Evolutionary conservation across 2,329 filamentous ascomycete species (phyloP), one percentile per base, ranked within the genome.

Genomic region (Fusarium caatingaense): DNA sequence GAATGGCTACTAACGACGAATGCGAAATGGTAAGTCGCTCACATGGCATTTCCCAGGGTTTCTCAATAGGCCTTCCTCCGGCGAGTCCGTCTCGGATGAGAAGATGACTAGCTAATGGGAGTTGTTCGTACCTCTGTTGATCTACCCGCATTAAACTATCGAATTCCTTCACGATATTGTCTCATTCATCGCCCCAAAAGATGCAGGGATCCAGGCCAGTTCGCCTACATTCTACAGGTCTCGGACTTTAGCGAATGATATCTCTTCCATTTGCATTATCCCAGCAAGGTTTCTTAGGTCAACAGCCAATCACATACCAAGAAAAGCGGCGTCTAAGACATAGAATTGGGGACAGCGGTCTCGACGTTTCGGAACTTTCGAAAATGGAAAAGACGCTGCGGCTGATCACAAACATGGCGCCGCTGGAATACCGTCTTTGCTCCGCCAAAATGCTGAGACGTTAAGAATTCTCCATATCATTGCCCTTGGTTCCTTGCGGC

Each of bases 21-120:
- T 4, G 11, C 8, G 5, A 6, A 6, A 10, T 4, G 12, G 3
- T 16, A 6, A 9, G 27, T 34, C 13, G 46, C 3, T 18, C n/a
- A 34, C 18, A 15, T 23, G 12, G 11, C 21, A 45, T 23, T 23
- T 23, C 1, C 4, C n/a, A 23, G 11, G 11, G 5, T 18, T 15
- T 30, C 28, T 15, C 12, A 30, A 30, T 7, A 32, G 7, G 7
- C 3, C 7, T 32, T 5, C 6, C 9, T 37, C 34, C 34, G 18
- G 34, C 6, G 18, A 4, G 18, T 12, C 34, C 3, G 34, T 11
- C 18, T n/a, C 0, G 3, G 18, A 0, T n/a, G 18, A 3, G 6
- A 2, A 37, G 1, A 37, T 37, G 34, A 10, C 10, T n/a, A 1
- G 34, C 6, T n/a, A 2, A n/a, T 12, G 2, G 34, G 2, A n/a